phyloP scores from a whole-genome alignment of 345 rosid genomes.

The Adansonia digitata region DNA sequence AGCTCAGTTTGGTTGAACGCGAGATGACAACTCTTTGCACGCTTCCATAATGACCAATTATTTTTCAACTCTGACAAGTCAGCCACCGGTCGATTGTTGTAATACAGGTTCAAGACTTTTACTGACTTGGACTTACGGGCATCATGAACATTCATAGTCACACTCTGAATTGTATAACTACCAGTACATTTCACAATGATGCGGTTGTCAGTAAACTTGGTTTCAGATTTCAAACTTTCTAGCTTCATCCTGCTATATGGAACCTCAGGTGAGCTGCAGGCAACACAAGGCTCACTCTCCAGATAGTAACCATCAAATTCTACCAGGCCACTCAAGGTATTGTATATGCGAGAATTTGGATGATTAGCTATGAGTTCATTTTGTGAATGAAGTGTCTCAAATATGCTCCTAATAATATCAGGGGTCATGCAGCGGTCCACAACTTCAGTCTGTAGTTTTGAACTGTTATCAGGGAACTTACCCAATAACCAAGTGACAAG shows the following conservation, averaged over 20 bases:
- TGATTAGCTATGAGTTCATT: constrained; percentile 98
- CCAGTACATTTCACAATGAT: constrained; percentile 98
- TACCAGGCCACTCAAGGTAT: constrained; percentile 82
- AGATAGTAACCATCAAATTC: constrained; percentile 99
- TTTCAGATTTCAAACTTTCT: constrained; percentile 95
- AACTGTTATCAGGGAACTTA: constrained; percentile 65
- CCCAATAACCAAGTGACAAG: constrained; percentile 77
- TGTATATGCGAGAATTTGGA: constrained; percentile 96
- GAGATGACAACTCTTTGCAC: constrained; percentile 97
- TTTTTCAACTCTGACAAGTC: constrained; percentile 96
- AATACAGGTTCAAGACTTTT: constrained; percentile 89
- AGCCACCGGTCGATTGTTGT: constrained; percentile 94
- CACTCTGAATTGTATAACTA: constrained; percentile 93
- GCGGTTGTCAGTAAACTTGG: constrained; percentile 94
- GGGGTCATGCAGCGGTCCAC: constrained; percentile 73
- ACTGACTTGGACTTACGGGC: constrained; percentile 97
- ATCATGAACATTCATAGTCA: constrained; percentile 98
- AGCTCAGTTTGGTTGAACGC: constrained; percentile 94
- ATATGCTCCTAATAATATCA: constrained; percentile 71
- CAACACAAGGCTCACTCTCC: constrained; percentile 98
- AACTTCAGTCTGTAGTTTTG: constrained; percentile 69
- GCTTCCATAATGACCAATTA: constrained; percentile 97
- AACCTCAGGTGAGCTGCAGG: constrained; percentile 99
- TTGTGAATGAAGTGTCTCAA: constrained; percentile 88
- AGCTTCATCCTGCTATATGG: constrained; percentile 97